Evolutionary conservation across 495 filamentous ascomycete species (phyloP).

Genomic region (Opeltia flavorubescens): DNA sequence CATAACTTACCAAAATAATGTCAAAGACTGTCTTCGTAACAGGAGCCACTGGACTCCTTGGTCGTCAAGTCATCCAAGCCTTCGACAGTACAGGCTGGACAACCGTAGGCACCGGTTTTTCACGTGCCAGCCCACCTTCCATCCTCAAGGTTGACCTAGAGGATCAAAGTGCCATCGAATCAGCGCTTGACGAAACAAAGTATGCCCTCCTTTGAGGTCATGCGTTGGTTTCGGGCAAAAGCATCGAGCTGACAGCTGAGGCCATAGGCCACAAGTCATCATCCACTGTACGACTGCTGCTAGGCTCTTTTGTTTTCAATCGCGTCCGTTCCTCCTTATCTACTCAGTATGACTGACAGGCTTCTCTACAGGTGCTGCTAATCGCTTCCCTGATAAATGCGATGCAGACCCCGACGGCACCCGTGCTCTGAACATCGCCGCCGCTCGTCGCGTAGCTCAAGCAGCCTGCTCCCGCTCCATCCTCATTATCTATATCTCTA

Average conservation of each 20-base stretch:
- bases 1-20: slow-evolving; percentile 21
- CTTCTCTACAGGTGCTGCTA: slow-evolving; percentile 56
- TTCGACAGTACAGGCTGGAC: slow-evolving; percentile 59
- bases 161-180: slow-evolving; percentile 44
- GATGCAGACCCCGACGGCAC: slow-evolving; percentile 65
- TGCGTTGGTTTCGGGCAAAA: neutral
- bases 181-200: slow-evolving; percentile 49
- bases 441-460: slow-evolving; percentile 50
- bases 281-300: slow-evolving; percentile 54
- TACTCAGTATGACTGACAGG: slow-evolving; percentile 9
- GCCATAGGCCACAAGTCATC: slow-evolving; percentile 57
- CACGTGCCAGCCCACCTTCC: slow-evolving; percentile 55
- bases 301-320: neutral
- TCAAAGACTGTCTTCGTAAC: slow-evolving; percentile 60
- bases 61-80: slow-evolving; percentile 61
- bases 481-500: slow-evolving; percentile 82
- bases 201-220: slow-evolving; percentile 20
- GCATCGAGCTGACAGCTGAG: slow-evolving; percentile 2
- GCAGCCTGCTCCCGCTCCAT: slow-evolving; percentile 46
- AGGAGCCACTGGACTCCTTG: slow-evolving; percentile 73
- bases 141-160: slow-evolving; percentile 67
- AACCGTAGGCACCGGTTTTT: slow-evolving; percentile 67
- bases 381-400: slow-evolving; percentile 76
- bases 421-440: slow-evolving; percentile 59
- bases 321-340: neutral